Percentiles rank a stretch among this genome's conserved stretches.
Evolutionary conservation across 768 basidiomycete species (phyloP).

Genomic region (Lactarius pseudohatsudake): DNA sequence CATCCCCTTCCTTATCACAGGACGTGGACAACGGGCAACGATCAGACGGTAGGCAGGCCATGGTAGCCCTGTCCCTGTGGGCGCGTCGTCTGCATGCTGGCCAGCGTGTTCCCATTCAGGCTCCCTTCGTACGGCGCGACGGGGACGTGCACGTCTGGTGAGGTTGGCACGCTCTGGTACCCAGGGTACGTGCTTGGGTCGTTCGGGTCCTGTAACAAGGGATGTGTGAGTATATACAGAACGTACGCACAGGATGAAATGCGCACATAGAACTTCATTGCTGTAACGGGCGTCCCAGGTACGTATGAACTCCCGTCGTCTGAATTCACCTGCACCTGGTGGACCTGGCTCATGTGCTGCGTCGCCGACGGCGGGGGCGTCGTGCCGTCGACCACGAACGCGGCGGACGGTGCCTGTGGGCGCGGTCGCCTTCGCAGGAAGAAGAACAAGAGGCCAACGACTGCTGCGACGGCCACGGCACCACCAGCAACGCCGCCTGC

Average conservation of each 20-base stretch:
- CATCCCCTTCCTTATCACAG: not conserved
- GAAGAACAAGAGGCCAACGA: not conserved
- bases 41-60: conserved; percentile 6
- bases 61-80: not conserved
- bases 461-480: not conserved
- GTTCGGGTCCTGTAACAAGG: conserved; percentile 14
- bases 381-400: not conserved
- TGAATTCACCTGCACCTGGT: not conserved
- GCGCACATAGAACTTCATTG: conserved; percentile 19
- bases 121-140: not conserved
- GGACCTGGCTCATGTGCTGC: not conserved
- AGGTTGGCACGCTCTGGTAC: not conserved
- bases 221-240: too few relatives aligned
- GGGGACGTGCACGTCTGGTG: not conserved
- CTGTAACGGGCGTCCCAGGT: not conserved
- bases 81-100: not conserved
- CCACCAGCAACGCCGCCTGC: conserved; percentile 12
- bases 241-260: too few relatives aligned
- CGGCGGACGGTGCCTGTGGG: not conserved
- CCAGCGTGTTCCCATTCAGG: not conserved
- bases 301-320: not conserved
- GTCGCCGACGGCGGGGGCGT: not conserved
- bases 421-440: not conserved
- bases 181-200: conserved; percentile 17
- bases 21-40: not conserved